A percentile compares a stretch with the other conserved stretches of the same genome.
These are phyloP conservation scores for Paxillus ammoniavirescens DNA, from an alignment of 768 basidiomycete species.

Conservation along the genomic window DNA sequence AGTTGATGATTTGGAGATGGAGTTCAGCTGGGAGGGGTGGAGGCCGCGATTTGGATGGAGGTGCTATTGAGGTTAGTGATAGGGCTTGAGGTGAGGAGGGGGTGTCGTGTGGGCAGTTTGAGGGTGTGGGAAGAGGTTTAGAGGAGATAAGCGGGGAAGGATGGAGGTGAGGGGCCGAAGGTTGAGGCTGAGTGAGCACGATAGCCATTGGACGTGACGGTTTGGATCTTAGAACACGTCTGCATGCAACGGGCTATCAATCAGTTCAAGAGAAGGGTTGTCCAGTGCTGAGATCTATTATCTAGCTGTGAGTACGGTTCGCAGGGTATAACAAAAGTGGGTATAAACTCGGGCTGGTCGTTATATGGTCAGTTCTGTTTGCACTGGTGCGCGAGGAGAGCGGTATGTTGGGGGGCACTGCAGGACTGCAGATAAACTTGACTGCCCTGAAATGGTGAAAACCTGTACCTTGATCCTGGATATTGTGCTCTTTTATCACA, in stretches of 20 bases:
- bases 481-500: no score
- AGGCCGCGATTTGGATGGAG: slow-evolving; percentile 2
- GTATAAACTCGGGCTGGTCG: background rate
- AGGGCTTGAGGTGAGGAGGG: background rate
- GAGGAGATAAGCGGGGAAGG: slow-evolving; percentile 3
- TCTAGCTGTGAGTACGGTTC: slow-evolving; percentile 3
- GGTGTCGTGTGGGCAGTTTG: background rate
- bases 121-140: background rate
- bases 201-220: slow-evolving; percentile 12
- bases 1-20: slow-evolving; percentile 29
- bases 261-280: background rate
- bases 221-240: slow-evolving; percentile 11
- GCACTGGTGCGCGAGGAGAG: slow-evolving; percentile 16
- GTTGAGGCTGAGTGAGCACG: slow-evolving; percentile 8
- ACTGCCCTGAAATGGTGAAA: no score
- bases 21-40: slow-evolving; percentile 28
- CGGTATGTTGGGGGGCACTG: background rate
- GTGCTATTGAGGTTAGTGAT: slow-evolving; percentile 1
- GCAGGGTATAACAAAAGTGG: background rate
- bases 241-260: slow-evolving; percentile 1
- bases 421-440: background rate
- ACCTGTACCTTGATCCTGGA: no score
- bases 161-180: slow-evolving; percentile 1
- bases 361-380: slow-evolving; percentile 1
- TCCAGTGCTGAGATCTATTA: background rate